Evolutionary conservation across 2,329 filamentous ascomycete species (phyloP), one percentile per base, ranked within the genome.

Genomic region (Cordyceps farinosa): DNA sequence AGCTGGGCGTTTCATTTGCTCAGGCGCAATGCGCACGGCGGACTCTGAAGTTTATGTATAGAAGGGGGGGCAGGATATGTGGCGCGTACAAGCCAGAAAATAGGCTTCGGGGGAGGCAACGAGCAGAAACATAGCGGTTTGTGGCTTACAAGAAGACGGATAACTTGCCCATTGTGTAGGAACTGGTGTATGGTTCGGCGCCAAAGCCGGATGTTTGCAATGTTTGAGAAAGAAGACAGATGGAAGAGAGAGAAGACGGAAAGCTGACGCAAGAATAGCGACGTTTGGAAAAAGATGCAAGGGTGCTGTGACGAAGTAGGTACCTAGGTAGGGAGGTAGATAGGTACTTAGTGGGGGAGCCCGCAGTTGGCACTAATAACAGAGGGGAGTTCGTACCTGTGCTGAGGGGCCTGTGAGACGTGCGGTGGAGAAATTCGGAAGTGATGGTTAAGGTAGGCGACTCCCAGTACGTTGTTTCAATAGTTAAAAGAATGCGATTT

Each of bases 91-190:
- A 29, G 7, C 30, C 8, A 50, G 11, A 9, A 44, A 50, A 51
- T 45, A 27, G 47, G 45, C 29, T 61, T 61, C n/a, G 34, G 6
- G 32, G n/a, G 38, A 40, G 34, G 36, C 15, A 44, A n/a, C 45
- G 9, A 38, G 36, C 38, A 53, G 13, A 27, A 17, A 11, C 5
- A 27, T 8, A 30, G 47, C 15, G 36, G 29, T n/a, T n/a, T 42
- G 45, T 30, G 38, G 42, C 58, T 53, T 61, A 61, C 58, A 61
- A 38, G 50, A 61, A 61, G 30, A 61, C n/a, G n/a, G 58, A 61
- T 38, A 53, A 32, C 30, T 61, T 61, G 38, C 58, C 50, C 58
- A 61, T 61, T 36, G 15, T 61, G 38, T 7, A 36, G 34, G 17
- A 13, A 5, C 22, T 22, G 22, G 4, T 10, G 13, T 38, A 10